Base-by-base conservation (phyloP, 1,284 basidiomycete genomes). In the Microstroma glucosiphilum region DNA sequence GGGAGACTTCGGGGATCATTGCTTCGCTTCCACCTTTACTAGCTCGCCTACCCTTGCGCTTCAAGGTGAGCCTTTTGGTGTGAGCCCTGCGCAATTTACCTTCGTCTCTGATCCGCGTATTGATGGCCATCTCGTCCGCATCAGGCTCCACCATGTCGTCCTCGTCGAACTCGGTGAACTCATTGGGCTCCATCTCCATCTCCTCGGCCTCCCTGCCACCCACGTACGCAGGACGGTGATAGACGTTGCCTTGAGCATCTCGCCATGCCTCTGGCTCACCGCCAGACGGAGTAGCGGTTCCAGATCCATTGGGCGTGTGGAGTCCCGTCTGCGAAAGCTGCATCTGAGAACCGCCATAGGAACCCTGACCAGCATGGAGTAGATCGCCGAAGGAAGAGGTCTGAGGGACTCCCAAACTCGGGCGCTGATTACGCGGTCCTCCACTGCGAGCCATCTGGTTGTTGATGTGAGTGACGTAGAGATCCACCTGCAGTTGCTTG, bases 91-190 rank as follows among this genome's bases (percentile, higher is more conserved):
- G 83, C n/a, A 86, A 68, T 73, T 84, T 86, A 13, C 90, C 90
- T 74, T 88, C 86, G 67, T 86, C 85, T 70, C 83, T 84, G 41
- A 92, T 82, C 43, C 81, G 81, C 53, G 82, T 80, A 61, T 84
- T 88, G 43, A 92, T 82, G 68, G 82, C 81, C 21, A 81, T 81
- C 73, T 92, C 89, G 19, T 84, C 86, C 0, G 86, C 85, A 6
- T 86, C 79, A 2, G 82, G 82, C 30, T 84, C 81, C 70, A 62
- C 67, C 41, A 90, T 87, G 65, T 89, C 84, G 66, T 90, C 81
- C 26, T 88, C 89, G 65, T 90, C 89, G 70, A 89, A 92, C 70
- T 90, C 88, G 7, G 89, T 90, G 60, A 89, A 81, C 69, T 90
- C 89, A 17, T 88, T 80, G 0, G 85, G 82, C 57, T 86, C 82